phyloP scores from a whole-genome alignment of 2,329 filamentous ascomycete species.

The Calonectria pseudoturangicola region DNA sequence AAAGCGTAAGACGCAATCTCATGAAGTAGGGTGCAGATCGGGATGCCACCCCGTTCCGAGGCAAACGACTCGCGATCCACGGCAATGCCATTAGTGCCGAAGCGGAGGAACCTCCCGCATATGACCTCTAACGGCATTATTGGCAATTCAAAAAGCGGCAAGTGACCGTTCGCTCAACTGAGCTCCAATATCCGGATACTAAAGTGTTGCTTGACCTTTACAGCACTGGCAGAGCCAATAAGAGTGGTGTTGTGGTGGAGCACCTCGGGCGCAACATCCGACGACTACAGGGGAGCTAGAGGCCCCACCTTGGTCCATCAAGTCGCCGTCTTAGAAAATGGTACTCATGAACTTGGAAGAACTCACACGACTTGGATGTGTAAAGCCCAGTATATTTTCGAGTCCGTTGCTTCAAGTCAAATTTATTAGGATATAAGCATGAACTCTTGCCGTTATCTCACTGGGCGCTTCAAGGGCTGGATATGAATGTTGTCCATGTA shows the following conservation, averaged over 20 bases:
- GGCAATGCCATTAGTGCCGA: slow-evolving; percentile 20
- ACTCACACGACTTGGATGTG: too few relatives aligned
- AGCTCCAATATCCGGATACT: neutral
- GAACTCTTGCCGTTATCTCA: too few relatives aligned
- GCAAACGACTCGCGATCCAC: slow-evolving; percentile 23
- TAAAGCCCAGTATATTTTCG: too few relatives aligned
- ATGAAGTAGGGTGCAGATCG: neutral
- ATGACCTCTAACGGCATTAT: neutral
- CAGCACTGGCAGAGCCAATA: neutral
- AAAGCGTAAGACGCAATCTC: neutral
- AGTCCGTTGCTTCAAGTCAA: too few relatives aligned
- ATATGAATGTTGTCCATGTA: too few relatives aligned
- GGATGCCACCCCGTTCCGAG: slow-evolving; percentile 20
- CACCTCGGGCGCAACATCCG: slow-evolving; percentile 33
- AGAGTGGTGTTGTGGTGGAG: neutral
- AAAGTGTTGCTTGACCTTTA: neutral
- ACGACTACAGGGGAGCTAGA: neutral
- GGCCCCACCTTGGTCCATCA: slow-evolving; percentile 1
- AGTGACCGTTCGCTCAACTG: neutral
- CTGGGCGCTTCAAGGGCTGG: too few relatives aligned
- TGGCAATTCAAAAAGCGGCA: neutral
- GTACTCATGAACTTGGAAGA: neutral
- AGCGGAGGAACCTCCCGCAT: neutral
- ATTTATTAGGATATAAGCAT: too few relatives aligned
- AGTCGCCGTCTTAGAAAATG: slow-evolving; percentile 32